A percentile compares a stretch with the other conserved stretches of the same genome.
phyloP scores from a whole-genome alignment of 805 yeast genomes.

The Helenozyma baotianmanensis region DNA sequence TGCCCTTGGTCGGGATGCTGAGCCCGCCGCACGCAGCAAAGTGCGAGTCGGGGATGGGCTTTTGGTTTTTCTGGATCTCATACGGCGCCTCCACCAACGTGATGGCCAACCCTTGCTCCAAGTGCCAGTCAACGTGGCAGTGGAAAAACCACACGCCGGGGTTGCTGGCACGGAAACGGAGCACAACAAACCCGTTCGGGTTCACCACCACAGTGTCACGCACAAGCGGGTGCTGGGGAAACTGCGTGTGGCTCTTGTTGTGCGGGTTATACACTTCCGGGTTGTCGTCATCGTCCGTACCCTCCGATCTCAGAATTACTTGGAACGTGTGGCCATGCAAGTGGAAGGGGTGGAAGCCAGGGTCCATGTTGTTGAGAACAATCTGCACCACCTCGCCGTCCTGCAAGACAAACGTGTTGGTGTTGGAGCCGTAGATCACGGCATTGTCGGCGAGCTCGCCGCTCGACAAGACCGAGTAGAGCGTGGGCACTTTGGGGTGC shows the following conservation, averaged over 20 bases:
- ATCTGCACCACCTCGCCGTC: constrained; percentile 66
- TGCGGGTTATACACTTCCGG: constrained; percentile 48
- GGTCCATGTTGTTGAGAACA: constrained; percentile 74
- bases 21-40: constrained; percentile 45
- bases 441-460: constrained; percentile 54
- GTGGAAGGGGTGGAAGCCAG: constrained; percentile 77
- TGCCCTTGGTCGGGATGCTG: constrained; percentile 49
- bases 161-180: constrained; percentile 75
- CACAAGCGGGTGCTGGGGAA: constrained; percentile 55
- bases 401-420: constrained; percentile 58
- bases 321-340: constrained; percentile 73
- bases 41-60: constrained; percentile 43
- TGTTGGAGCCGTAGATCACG: constrained; percentile 69
- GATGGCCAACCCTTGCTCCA: constrained; percentile 75
- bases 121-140: constrained; percentile 85
- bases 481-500: constrained; percentile 67
- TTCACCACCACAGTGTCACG: constrained; percentile 72
- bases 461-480: constrained; percentile 57
- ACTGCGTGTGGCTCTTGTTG: constrained; percentile 32
- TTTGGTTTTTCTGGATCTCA: constrained; percentile 31
- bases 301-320: constrained; percentile 49
- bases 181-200: constrained; percentile 62
- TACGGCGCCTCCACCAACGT: constrained; percentile 68
- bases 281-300: constrained; percentile 48
- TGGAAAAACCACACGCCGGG: constrained; percentile 96